phyloP scores from a whole-genome alignment of 2,329 filamentous ascomycete species.

The Exophiala mesophila region DNA sequence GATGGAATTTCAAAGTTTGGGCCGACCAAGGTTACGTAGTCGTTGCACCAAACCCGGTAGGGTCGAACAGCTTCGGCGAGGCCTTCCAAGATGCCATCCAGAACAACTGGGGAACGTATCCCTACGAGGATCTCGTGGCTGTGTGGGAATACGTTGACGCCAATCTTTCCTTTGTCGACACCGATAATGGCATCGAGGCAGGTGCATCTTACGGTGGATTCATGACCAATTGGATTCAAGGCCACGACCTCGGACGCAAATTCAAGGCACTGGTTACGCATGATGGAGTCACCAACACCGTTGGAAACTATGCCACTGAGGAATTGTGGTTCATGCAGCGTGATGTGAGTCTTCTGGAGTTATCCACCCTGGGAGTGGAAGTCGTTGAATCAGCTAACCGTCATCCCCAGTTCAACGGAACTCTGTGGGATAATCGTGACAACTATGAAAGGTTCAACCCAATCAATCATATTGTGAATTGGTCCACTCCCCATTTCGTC shows the following conservation, averaged over 20 bases:
- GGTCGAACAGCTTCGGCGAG: slow-evolving; percentile 78
- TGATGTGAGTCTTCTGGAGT: slow-evolving; percentile 29
- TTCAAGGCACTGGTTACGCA: slow-evolving; percentile 88
- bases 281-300: slow-evolving; percentile 72
- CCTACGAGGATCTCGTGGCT: slow-evolving; percentile 76
- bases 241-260: slow-evolving; percentile 71
- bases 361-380: slow-evolving; percentile 1
- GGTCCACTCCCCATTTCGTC: slow-evolving; percentile 75
- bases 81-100: slow-evolving; percentile 70
- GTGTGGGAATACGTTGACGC: slow-evolving; percentile 65
- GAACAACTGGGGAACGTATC: slow-evolving; percentile 76
- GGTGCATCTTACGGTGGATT: slow-evolving; percentile 41
- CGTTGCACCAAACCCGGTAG: slow-evolving; percentile 76
- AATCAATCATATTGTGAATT: slow-evolving; percentile 57
- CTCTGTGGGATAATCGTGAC: slow-evolving; percentile 51
- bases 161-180: slow-evolving; percentile 37
- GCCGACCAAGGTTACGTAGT: slow-evolving; percentile 84
- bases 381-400: slow-evolving; percentile 7
- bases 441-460: slow-evolving; percentile 69
- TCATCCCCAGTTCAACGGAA: slow-evolving; percentile 40
- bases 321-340: slow-evolving; percentile 51
- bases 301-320: slow-evolving; percentile 46
- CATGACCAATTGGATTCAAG: slow-evolving; percentile 77
- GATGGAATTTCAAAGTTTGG: slow-evolving; percentile 83
- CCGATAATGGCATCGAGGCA: slow-evolving; percentile 36